Evolutionary conservation across 1,284 basidiomycete genomes (phyloP).

Genomic region (Marasmius oreades): DNA sequence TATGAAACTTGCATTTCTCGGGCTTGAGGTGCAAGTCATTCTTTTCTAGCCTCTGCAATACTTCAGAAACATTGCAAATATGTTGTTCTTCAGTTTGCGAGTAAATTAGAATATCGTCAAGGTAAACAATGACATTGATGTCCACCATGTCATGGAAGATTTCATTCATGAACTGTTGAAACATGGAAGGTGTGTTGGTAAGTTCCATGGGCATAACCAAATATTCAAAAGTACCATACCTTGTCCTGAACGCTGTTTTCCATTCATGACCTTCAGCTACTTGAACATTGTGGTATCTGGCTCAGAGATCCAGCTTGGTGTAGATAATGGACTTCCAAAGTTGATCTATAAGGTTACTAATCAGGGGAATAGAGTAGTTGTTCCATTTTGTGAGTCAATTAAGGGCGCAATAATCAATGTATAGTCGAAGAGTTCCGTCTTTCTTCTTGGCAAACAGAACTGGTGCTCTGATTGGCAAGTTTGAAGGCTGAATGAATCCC

Average conservation of each 20-base stretch:
- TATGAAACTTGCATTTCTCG: constrained; percentile 36
- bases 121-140: constrained; percentile 30
- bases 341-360: not conserved
- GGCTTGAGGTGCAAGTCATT: too few relatives aligned
- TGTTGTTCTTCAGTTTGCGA: constrained; percentile 15
- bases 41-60: constrained; percentile 30
- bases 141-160: constrained; percentile 29
- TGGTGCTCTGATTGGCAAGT: constrained; percentile 1
- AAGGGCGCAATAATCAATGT: constrained; percentile 1
- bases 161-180: constrained; percentile 29
- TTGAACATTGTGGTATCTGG: not conserved
- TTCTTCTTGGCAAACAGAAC: constrained; percentile 10
- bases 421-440: constrained; percentile 2
- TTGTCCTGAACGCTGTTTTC: not conserved
- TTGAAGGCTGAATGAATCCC: too few relatives aligned
- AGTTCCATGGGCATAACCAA: not conserved
- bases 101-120: constrained; percentile 29
- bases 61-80: constrained; percentile 18
- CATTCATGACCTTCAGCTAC: not conserved
- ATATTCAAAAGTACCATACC: not conserved
- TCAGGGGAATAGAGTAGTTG: not conserved
- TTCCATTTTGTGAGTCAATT: constrained; percentile 1
- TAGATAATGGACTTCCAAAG: not conserved
- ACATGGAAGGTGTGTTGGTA: constrained; percentile 11
- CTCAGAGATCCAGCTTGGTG: not conserved